Base-by-base conservation (phyloP, 495 filamentous ascomycete genomes). In the Aspergillus ostianus region DNA sequence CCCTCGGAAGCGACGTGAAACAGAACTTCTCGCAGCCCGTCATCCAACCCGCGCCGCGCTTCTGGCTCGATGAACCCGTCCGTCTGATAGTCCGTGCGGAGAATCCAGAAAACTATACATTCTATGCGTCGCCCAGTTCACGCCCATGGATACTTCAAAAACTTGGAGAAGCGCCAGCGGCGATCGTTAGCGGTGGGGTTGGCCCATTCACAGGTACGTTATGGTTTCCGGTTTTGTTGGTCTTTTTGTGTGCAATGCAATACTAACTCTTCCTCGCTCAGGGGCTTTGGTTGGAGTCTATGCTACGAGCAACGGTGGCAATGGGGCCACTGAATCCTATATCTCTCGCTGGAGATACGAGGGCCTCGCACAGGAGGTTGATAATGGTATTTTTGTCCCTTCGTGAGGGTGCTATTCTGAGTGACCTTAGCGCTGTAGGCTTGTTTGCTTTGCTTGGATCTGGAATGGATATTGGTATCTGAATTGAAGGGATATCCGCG, bases 261-360 rank as follows among this genome's bases (percentile, higher is more conserved):
- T 26, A 17, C n/a, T 4, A 3, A 29, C n/a, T 60, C 19, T 50
- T 27, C 2, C 26, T 47, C 15, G 17, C 15, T 30, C 30, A 62
- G 59, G 59, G 17, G 47, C 51, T 41, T 50, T 69, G 4, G 20
- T 66, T 15, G 66, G 64, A n/a, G 58, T 51, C 2, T 69, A 69
- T 59, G 64, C 66, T 23, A 69, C 66, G 19, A 62, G 55, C 18
- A 66, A 64, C 54, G 64, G 61, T 23, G 55, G 62, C 3, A 7
- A 12, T 4, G 58, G 58, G 1, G 29, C n/a, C 1, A 58, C 57
- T 7, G 49, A 53, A 21, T 36, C 58, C 13, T 61, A 64, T 56
- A 52, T 64, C 36, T 58, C 49, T 47, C 29, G 58, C 36, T 64
- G 62, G 62, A 36, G 62, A 48, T 64, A 61, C 48, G 19, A 53